Percentiles rank a stretch among this genome's conserved stretches.
These are phyloP conservation scores for Botrytis cinerea DNA, from an alignment of 2,329 filamentous ascomycete species.

Conservation along the genomic window DNA sequence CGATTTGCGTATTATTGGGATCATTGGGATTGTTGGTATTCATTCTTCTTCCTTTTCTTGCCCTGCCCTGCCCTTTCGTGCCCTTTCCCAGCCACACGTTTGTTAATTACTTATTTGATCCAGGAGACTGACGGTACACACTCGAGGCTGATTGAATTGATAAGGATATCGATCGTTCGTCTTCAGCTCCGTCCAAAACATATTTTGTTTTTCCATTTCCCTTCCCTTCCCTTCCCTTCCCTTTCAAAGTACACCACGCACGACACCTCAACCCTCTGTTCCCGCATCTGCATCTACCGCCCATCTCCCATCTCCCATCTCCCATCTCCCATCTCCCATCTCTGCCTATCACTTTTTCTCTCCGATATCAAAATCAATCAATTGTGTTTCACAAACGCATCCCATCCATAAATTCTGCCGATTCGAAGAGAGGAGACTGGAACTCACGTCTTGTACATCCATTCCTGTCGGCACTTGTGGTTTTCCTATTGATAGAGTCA, in stretches of 20 bases:
- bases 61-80: not conserved
- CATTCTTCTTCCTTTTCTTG: not conserved
- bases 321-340: not conserved
- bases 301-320: not conserved
- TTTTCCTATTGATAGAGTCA: not conserved
- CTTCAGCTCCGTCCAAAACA: not conserved
- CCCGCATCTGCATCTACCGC: not conserved
- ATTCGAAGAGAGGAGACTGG: not conserved
- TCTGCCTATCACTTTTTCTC: slow-evolving; percentile 2
- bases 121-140: not conserved
- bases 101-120: not conserved
- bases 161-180: no score
- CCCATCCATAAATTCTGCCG: not conserved
- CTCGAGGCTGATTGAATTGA: no score
- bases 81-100: slow-evolving; percentile 25
- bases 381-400: not conserved
- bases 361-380: not conserved
- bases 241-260: not conserved
- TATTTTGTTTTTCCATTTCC: not conserved
- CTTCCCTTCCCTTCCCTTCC: no score
- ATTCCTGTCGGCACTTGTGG: not conserved
- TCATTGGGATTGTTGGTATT: no score
- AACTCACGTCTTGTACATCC: slow-evolving; percentile 3
- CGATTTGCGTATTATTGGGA: no score
- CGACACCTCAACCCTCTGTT: not conserved